Evolutionary conservation across 2,329 filamentous ascomycete species (phyloP).

Genomic region (Madurella mycetomatis): DNA sequence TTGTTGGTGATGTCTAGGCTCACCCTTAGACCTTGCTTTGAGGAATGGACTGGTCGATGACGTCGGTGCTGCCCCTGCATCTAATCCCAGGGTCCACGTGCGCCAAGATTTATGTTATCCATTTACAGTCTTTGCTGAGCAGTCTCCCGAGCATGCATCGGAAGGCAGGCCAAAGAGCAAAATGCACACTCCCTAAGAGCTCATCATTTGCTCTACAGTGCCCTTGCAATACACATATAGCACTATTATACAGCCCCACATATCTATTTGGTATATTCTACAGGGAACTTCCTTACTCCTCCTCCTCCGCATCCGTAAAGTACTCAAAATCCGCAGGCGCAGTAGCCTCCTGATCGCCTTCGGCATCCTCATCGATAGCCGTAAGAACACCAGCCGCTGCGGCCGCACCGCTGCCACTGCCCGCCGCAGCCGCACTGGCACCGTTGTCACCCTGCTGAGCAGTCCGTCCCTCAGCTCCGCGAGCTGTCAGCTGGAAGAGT

Average conservation of each 20-base stretch:
- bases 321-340: slow-evolving; percentile 74
- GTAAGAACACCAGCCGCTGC: slow-evolving; percentile 78
- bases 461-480: slow-evolving; percentile 31
- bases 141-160: neutral
- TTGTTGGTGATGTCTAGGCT: too few relatives aligned
- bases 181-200: neutral
- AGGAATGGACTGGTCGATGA: neutral
- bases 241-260: slow-evolving; percentile 8
- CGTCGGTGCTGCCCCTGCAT: neutral
- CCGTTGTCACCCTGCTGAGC: slow-evolving; percentile 14
- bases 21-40: neutral
- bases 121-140: neutral
- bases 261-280: neutral
- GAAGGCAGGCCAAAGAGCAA: neutral
- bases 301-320: slow-evolving; percentile 61
- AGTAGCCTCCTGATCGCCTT: slow-evolving; percentile 67
- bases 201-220: neutral
- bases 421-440: neutral
- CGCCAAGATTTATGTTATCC: neutral
- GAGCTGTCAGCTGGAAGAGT: slow-evolving; percentile 37
- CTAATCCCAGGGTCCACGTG: neutral
- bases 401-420: slow-evolving; percentile 51
- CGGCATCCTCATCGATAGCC: slow-evolving; percentile 79
- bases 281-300: slow-evolving; percentile 29
- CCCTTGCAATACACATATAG: slow-evolving; percentile 3